phyloP scores from a whole-genome alignment of 1,284 basidiomycete genomes.

The Trichosporon faecale region DNA sequence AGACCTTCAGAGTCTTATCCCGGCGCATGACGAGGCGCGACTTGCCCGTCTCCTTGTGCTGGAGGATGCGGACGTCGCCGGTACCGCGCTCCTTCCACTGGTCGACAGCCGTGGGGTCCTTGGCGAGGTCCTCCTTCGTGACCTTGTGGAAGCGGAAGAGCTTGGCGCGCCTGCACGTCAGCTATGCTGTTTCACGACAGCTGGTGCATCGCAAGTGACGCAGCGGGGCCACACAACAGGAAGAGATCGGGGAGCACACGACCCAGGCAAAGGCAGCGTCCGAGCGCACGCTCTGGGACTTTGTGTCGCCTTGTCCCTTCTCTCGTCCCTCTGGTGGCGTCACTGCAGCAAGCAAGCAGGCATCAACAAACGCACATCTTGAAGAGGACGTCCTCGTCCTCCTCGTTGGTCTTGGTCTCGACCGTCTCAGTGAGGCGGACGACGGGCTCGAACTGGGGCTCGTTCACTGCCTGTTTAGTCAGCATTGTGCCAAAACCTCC shows the following conservation, averaged over 20 bases:
- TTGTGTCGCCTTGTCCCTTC: background rate
- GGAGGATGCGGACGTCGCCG: slow-evolving; percentile 80
- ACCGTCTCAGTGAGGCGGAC: slow-evolving; percentile 91
- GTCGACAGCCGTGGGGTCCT: no score
- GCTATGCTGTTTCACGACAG: background rate
- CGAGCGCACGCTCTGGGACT: background rate
- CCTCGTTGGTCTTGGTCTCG: slow-evolving; percentile 91
- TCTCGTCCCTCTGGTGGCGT: background rate
- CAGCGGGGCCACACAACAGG: background rate
- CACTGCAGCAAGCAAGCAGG: background rate
- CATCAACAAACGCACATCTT: slow-evolving; percentile 72
- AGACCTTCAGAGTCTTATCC: slow-evolving; percentile 99
- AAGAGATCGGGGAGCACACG: no score
- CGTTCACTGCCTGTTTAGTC: slow-evolving; percentile 53
- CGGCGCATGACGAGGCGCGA: slow-evolving; percentile 97
- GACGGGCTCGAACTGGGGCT: slow-evolving; percentile 93
- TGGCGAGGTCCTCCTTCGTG: no score
- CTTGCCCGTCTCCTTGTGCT: slow-evolving; percentile 85
- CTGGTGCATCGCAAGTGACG: background rate
- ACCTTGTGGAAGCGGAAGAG: slow-evolving; percentile 89
- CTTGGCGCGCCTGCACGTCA: slow-evolving; percentile 79
- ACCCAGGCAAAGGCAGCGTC: background rate
- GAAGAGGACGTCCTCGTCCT: slow-evolving; percentile 89
- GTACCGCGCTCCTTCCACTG: slow-evolving; percentile 92
- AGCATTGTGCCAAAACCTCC: background rate